Percentiles rank a stretch among this genome's conserved stretches.
Evolutionary conservation across 768 basidiomycete species (phyloP).

Genomic region (Boletus eberwhitei): DNA sequence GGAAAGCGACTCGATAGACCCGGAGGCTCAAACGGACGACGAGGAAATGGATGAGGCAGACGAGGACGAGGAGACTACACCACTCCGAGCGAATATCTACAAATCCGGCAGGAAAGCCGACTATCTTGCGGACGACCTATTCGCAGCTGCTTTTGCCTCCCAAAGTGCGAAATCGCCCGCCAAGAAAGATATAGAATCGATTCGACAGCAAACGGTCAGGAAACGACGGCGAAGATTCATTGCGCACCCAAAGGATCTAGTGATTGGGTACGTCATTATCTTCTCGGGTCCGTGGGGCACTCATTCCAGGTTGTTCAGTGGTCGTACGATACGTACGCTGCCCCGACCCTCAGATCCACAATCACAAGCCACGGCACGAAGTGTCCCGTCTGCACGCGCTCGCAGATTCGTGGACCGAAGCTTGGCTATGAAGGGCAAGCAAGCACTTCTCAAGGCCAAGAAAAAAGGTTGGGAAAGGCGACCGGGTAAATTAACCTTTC

Average conservation of each 20-base stretch:
- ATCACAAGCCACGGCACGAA: slow-evolving; percentile 38
- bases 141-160: slow-evolving; percentile 51
- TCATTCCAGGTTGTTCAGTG: slow-evolving; percentile 35
- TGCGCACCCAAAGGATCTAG: slow-evolving; percentile 44
- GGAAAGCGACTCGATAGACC: slow-evolving; percentile 9
- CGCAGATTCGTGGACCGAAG: slow-evolving; percentile 51
- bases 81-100: background rate
- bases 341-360: slow-evolving; percentile 26
- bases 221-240: slow-evolving; percentile 33
- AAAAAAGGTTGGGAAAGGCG: slow-evolving; percentile 55
- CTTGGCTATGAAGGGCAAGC: slow-evolving; percentile 44
- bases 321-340: slow-evolving; percentile 53
- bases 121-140: slow-evolving; percentile 67
- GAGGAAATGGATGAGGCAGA: slow-evolving; percentile 20
- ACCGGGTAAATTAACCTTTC: slow-evolving; percentile 43
- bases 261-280: slow-evolving; percentile 46
- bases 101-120: slow-evolving; percentile 35
- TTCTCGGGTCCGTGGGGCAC: background rate
- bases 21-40: slow-evolving; percentile 17
- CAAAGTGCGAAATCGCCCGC: slow-evolving; percentile 11
- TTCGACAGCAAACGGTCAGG: slow-evolving; percentile 21
- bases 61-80: background rate
- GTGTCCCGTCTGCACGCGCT: slow-evolving; percentile 46
- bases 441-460: slow-evolving; percentile 30
- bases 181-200: slow-evolving; percentile 24